Conservation (phyloP, 1,139 yeast species). For the Scheffersomyces lignicola region DNA sequence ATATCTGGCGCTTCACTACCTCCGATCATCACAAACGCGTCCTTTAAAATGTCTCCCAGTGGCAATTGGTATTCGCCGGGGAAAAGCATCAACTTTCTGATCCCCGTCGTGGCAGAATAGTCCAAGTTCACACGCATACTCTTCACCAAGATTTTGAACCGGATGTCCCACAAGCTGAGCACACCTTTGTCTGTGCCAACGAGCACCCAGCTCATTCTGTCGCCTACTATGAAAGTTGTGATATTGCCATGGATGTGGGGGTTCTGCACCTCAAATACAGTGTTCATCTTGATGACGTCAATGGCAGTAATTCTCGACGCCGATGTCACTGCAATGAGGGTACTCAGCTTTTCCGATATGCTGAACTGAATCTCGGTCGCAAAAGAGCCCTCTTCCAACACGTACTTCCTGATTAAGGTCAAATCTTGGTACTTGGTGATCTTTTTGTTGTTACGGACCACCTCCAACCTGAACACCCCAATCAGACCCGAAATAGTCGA, state of each 20-base stretch:
- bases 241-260: conserved; percentile 68
- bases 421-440: conserved; percentile 35
- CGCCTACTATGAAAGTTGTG: conserved; percentile 60
- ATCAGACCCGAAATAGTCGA: conserved; percentile 66
- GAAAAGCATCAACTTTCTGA: conserved; percentile 44
- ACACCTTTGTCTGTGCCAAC: conserved; percentile 77
- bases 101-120: conserved; percentile 27
- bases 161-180: conserved; percentile 76
- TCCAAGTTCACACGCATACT: conserved; percentile 45
- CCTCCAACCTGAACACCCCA: conserved; percentile 57
- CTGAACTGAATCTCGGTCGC: conserved; percentile 46
- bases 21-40: conserved; percentile 14
- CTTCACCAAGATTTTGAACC: conserved; percentile 62
- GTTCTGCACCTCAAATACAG: conserved; percentile 44
- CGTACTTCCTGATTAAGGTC: conserved; percentile 44
- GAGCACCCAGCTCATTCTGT: conserved; percentile 56
- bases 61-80: conserved; percentile 24
- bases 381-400: conserved; percentile 38
- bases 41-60: background rate
- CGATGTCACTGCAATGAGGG: conserved; percentile 53
- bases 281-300: conserved; percentile 62
- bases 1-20: conserved; percentile 64
- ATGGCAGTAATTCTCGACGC: conserved; percentile 52
- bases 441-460: conserved; percentile 35
- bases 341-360: conserved; percentile 18